A percentile compares a stretch with the other conserved stretches of the same genome.
Evolutionary conservation across 1,139 yeast species (phyloP).

Genomic region (Yamadazyma triangularis): DNA sequence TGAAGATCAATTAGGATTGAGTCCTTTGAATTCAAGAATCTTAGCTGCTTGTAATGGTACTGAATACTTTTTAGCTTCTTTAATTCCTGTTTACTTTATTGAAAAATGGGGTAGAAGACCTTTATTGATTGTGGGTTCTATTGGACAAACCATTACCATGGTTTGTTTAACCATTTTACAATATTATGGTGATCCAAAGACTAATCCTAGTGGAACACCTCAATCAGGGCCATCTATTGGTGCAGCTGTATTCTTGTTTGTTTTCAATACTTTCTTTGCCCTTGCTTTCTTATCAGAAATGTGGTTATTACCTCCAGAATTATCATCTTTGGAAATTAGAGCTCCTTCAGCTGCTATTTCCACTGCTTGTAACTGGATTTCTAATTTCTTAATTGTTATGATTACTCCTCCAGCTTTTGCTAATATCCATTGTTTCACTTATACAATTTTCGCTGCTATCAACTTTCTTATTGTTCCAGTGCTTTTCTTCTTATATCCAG

Average conservation of each 20-base stretch:
- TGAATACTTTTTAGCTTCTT: conserved; percentile 38
- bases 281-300: conserved; percentile 28
- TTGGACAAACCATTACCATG: conserved; percentile 39
- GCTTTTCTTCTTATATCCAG: conserved; percentile 54
- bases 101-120: conserved; percentile 54
- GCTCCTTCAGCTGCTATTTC: conserved; percentile 33
- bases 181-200: conserved; percentile 18
- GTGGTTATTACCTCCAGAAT: conserved; percentile 43
- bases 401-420: conserved; percentile 31
- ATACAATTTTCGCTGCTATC: conserved; percentile 32
- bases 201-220: conserved; percentile 13
- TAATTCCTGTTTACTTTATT: conserved; percentile 40
- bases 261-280: conserved; percentile 32
- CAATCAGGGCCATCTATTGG: conserved; percentile 23
- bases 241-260: conserved; percentile 35
- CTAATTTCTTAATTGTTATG: conserved; percentile 42
- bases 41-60: conserved; percentile 35
- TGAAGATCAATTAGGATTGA: conserved; percentile 38
- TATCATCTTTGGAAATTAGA: conserved; percentile 29
- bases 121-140: conserved; percentile 48
- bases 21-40: conserved; percentile 31
- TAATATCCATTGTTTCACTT: conserved; percentile 29
- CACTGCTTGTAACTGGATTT: conserved; percentile 35
- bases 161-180: conserved; percentile 25
- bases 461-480: conserved; percentile 50